Percentiles rank a stretch among this genome's conserved stretches.
These are phyloP conservation scores for Amauroascus verrucosus DNA, from an alignment of 2,329 filamentous ascomycete species.

Conservation along the genomic window DNA sequence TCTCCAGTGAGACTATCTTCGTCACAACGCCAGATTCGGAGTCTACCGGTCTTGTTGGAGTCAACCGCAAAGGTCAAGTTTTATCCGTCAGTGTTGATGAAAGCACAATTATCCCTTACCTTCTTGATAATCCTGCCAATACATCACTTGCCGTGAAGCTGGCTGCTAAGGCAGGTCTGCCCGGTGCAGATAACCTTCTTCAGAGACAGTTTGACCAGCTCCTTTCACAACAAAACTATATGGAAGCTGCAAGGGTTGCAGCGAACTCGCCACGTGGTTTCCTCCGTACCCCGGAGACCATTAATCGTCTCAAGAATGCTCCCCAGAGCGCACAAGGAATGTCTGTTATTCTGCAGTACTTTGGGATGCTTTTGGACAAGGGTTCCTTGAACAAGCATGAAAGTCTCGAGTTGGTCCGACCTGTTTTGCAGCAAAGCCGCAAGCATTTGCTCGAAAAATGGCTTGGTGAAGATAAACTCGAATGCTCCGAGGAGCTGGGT, in stretches of 20 bases:
- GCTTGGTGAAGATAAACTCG: constrained; percentile 91
- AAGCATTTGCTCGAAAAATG: constrained; percentile 97
- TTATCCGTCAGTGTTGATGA: constrained; percentile 91
- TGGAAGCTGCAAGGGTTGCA: constrained; percentile 86
- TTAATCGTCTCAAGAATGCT: constrained; percentile 86
- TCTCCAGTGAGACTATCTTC: constrained; percentile 98
- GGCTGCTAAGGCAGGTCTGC: constrained; percentile 83
- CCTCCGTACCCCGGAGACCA: constrained; percentile 85
- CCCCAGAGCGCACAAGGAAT: constrained; percentile 65
- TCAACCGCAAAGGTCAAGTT: constrained; percentile 96
- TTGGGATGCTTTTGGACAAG: constrained; percentile 94
- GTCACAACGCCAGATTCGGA: constrained; percentile 76
- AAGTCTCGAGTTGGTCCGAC: constrained; percentile 83
- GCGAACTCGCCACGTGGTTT: constrained; percentile 95
- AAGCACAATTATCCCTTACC: constrained; percentile 79
- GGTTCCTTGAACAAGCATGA: constrained; percentile 85
- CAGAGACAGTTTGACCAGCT: constrained; percentile 86
- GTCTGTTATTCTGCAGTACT: constrained; percentile 92
- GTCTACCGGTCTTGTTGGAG: constrained; percentile 79
- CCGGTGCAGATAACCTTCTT: constrained; percentile 89
- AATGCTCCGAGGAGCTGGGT: constrained; percentile 91
- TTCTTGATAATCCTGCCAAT: constrained; percentile 93
- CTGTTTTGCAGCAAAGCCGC: constrained; percentile 83
- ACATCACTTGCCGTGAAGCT: constrained; percentile 89
- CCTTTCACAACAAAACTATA: constrained; percentile 66